These are phyloP conservation scores for Beauveria bassiana DNA, from an alignment of 2,329 filamentous ascomycete genomes.

Conservation along the genomic window DNA sequence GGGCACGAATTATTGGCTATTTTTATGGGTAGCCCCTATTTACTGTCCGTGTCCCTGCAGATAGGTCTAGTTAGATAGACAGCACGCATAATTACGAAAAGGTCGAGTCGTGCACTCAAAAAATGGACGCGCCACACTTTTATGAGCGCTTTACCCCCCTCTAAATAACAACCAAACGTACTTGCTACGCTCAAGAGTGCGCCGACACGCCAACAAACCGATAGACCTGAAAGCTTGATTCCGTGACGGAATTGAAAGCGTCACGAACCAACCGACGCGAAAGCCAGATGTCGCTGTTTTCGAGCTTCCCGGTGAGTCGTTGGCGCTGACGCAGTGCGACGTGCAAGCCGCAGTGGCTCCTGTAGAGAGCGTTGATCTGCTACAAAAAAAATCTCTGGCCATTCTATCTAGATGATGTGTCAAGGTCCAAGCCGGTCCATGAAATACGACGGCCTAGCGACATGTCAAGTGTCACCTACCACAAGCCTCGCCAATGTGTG, in stretches of 20 bases:
- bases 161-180: neutral
- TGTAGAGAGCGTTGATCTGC: neutral
- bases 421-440: neutral
- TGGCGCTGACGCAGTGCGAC: neutral
- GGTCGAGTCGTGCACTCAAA: too few species aligned
- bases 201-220: neutral
- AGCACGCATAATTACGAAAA: too few species aligned
- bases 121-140: too few species aligned
- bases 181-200: neutral
- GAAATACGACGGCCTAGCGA: neutral
- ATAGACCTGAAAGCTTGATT: neutral
- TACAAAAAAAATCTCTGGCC: conserved; percentile 22
- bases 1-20: too few species aligned
- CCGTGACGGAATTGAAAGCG: neutral
- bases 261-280: neutral
- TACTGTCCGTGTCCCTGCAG: too few species aligned
- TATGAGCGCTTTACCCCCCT: too few species aligned
- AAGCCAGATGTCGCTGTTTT: conserved; percentile 19
- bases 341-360: neutral
- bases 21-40: too few species aligned
- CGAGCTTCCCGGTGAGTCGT: conserved; percentile 26
- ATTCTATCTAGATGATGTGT: conserved; percentile 21
- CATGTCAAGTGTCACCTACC: conserved; percentile 1
- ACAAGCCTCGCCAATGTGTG: conserved; percentile 23
- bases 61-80: too few species aligned